phyloP scores from a whole-genome alignment of 371 early-diverging fungal genomes.

The Phascolomyces articulosus region DNA sequence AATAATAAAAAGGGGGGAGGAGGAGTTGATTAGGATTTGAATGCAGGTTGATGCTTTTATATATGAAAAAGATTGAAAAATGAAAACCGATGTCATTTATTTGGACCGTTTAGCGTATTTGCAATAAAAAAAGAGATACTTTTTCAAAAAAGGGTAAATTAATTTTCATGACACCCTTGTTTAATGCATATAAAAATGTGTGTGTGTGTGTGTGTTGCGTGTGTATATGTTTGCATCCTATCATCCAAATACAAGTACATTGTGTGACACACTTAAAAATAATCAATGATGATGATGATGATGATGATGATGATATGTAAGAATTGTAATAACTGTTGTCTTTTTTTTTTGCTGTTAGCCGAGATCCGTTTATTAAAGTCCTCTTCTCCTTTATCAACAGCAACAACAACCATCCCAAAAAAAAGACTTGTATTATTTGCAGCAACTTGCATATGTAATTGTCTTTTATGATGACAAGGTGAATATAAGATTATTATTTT shows the following conservation, averaged over 20 bases:
- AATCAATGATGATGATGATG: too few relatives aligned
- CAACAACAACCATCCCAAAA: neutral
- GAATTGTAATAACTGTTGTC: neutral
- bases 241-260: slow-evolving; percentile 4
- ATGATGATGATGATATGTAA: neutral
- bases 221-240: neutral
- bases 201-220: too few relatives aligned
- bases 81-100: neutral
- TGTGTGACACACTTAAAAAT: slow-evolving; percentile 4
- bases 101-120: neutral
- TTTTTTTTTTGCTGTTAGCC: neutral
- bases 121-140: neutral
- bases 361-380: too few relatives aligned
- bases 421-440: neutral
- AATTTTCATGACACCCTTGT: slow-evolving; percentile 8
- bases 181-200: neutral
- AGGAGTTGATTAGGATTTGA: neutral
- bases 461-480: neutral
- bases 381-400: too few relatives aligned
- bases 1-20: too few relatives aligned
- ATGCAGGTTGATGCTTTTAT: neutral
- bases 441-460: neutral
- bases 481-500: neutral
- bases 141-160: slow-evolving; percentile 7
- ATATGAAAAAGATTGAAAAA: neutral